A percentile compares a stretch with the other conserved stretches of the same genome.
Evolutionary conservation across 2,329 filamentous ascomycete genomes (phyloP).

Genomic region (Aspergillus quadrilineatus): DNA sequence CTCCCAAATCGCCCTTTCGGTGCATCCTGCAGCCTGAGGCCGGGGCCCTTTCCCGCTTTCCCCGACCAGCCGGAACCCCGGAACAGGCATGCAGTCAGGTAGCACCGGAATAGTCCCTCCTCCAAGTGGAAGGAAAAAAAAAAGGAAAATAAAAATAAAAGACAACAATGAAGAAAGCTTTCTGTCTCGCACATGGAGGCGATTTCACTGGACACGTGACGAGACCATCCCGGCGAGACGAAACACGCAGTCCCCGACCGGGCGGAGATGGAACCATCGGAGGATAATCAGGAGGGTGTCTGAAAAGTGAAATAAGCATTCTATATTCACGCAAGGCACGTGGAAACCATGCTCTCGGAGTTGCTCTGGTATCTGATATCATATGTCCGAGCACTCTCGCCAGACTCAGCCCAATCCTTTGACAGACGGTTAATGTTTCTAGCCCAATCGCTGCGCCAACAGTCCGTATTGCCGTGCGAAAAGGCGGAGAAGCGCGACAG

Average conservation of each 20-base stretch:
- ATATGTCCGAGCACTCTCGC: conserved; percentile 20
- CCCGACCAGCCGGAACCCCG: conserved; percentile 24
- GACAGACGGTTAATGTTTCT: conserved; percentile 25
- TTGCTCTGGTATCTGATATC: conserved; percentile 17
- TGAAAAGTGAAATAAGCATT: conserved; percentile 26
- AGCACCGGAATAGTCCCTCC: conserved; percentile 16
- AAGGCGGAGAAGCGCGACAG: background rate
- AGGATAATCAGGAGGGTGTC: conserved; percentile 14
- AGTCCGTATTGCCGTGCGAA: background rate
- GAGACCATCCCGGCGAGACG: background rate
- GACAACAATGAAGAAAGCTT: background rate
- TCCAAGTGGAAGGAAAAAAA: conserved; percentile 7
- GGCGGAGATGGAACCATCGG: background rate
- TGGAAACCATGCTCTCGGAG: conserved; percentile 15
- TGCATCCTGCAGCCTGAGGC: conserved; percentile 21
- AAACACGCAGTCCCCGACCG: background rate
- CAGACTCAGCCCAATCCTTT: conserved; percentile 15
- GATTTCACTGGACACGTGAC: conserved; percentile 2
- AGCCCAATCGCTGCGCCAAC: conserved; percentile 26
- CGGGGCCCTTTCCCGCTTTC: conserved; percentile 20
- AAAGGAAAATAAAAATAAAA: conserved; percentile 2
- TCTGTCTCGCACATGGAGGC: conserved; percentile 1
- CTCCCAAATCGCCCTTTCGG: conserved; percentile 13
- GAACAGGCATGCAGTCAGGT: conserved; percentile 20
- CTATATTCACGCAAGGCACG: conserved; percentile 22